Evolutionary conservation across 257 asterid species (phyloP), one percentile per base, ranked within the genome.

Genomic region (Forsythia suspensa): DNA sequence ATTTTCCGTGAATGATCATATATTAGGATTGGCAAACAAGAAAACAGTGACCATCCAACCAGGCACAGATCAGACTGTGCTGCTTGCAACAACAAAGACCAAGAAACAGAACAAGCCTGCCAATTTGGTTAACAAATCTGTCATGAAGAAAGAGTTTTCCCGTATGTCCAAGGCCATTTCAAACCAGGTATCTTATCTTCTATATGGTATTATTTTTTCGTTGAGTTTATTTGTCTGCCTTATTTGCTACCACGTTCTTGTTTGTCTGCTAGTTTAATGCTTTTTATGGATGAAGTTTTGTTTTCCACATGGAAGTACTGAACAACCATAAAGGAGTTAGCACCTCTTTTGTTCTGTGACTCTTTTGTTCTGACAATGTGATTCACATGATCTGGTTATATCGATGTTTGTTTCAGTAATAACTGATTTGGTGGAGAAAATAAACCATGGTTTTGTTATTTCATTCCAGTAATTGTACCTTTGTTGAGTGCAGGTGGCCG

Each of bases 81-180:
- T 92, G 44, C 88, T 92, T 67, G 98, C 94, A 0, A 94, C 98
- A 0, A 80, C 98, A 11, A 95, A 93, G 88, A 93, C 98, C 51
- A 93, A 91, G 92, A 91, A 91, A 74, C 99, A 95, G 86, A 86
- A 79, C 86, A 93, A 85, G 85, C 98, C 98, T 0, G 75, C 96
- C 4, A 76, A 61, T 10, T 71, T 86, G 72, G 86, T 86, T 11
- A 88, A 92, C 89, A 92, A 89, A 79, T 87, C 94, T 16, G 57
- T 86, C 73, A 87, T 89, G 97, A 94, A 92, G 94, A 94, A 94
- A 83, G 97, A 92, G 65, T 92, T 94, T 77, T 75, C 85, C 67
- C 86, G 96, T 0, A 95, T 95, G 99, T 92, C 97, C 73, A 93
- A 95, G 91, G 96, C 97, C 73, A 96, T 95, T 29, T 55, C 87